Evolutionary conservation across 2,329 filamentous ascomycete genomes (phyloP), one percentile per base, ranked within the genome.

Genomic region (Dactylellina drechsleri): DNA sequence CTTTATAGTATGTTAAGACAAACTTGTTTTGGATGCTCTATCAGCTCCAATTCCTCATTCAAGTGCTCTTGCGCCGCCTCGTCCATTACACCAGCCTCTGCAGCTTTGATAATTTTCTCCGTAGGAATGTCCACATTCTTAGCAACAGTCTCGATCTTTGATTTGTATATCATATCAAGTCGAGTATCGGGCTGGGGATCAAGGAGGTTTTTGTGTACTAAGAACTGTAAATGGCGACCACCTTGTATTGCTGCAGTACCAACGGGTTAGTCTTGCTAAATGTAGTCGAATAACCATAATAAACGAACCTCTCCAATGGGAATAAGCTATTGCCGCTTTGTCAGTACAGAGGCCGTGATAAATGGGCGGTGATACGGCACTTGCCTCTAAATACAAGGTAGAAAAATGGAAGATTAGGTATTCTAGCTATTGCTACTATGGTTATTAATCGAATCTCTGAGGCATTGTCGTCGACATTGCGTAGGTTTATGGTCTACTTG

Each of bases 321-420:
- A 79, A 65, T 79, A 79, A 28, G 77, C 77, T 66, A 40, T 23
- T 15, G 43, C 23, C 6, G 23, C 7, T 26, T 16, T 15, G 52
- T 78, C 31, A 77, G 76, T 54, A 52, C 2, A 31, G 1, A 53
- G 31, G 31, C 10, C 31, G 2, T 45, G 15, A 45, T 59, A 43
- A 2, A 41, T 41, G 15, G 52, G 36, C 4, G 20, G 31, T 36
- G 2, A 50, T 36, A 18, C 7, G 7, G 26, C 28, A 36, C 45
- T 43, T 75, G 75, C 76, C 84, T 77, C 95, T 88, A 84, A 96
- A 99, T 16, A 88, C 88, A 47, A 98, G 87, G 82, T 98, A 99
- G 85, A 98, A 98, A 85, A 98, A 98, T 16, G 95, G 95, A 12
- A 99, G 85, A 81, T 99, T 77, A 26, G 73, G 64, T 50, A 73